phyloP scores from a whole-genome alignment of 306 rosid genomes.

The Bauhinia variegata region DNA sequence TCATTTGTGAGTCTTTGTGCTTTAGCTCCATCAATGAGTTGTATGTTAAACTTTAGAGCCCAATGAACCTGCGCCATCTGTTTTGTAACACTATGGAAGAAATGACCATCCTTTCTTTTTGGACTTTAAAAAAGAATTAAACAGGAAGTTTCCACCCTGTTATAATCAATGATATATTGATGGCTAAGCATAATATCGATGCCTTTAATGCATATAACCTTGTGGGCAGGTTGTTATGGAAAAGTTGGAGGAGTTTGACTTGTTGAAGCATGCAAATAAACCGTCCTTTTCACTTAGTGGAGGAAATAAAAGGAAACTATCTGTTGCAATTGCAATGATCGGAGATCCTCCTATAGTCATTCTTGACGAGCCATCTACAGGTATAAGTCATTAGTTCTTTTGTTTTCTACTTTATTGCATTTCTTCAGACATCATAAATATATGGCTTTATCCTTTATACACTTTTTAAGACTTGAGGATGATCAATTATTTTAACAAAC shows the following conservation, averaged over 20 bases:
- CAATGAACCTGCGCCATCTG: slow-evolving; percentile 20
- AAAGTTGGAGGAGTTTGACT: slow-evolving; percentile 87
- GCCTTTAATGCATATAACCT: slow-evolving; percentile 33
- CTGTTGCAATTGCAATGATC: slow-evolving; percentile 95
- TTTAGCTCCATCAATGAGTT: neutral
- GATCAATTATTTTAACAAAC: neutral
- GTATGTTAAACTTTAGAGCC: neutral
- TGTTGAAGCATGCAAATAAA: slow-evolving; percentile 81
- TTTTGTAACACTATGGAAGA: slow-evolving; percentile 14
- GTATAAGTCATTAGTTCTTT: slow-evolving; percentile 35
- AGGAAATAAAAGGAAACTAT: slow-evolving; percentile 93
- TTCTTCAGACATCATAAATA: slow-evolving; percentile 23
- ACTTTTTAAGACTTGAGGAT: neutral
- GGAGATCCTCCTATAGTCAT: slow-evolving; percentile 98
- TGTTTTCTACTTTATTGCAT: neutral
- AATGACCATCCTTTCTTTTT: neutral
- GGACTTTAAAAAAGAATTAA: neutral
- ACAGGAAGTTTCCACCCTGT: neutral
- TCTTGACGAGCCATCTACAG: slow-evolving; percentile 98
- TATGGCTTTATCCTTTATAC: slow-evolving; percentile 28
- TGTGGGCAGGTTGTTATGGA: slow-evolving; percentile 86
- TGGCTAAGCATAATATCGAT: slow-evolving; percentile 18
- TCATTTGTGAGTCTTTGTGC: neutral
- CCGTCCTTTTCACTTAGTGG: slow-evolving; percentile 94
- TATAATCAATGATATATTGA: slow-evolving; percentile 3